Evolutionary conservation across 2,329 filamentous ascomycete genomes (phyloP).

Genomic region (Ophiostoma novo-ulmi): DNA sequence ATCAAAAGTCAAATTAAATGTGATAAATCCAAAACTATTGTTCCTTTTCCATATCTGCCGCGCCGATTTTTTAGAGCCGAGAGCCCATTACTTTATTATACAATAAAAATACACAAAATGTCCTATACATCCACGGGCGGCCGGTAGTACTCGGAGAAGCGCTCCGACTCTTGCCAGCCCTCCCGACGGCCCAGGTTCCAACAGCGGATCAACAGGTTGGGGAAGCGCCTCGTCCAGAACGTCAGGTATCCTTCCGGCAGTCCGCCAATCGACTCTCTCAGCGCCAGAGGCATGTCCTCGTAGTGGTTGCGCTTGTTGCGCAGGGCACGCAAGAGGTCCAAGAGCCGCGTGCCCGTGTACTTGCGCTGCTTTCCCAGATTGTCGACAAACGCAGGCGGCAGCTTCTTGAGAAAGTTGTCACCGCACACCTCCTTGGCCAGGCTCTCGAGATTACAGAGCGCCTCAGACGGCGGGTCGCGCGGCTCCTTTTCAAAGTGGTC

Average conservation of each 20-base stretch:
- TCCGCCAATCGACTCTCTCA: slow-evolving; percentile 65
- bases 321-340: slow-evolving; percentile 83
- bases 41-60: background rate
- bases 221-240: slow-evolving; percentile 80
- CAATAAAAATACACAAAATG: background rate
- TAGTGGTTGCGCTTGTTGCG: slow-evolving; percentile 98
- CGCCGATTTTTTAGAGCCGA: background rate
- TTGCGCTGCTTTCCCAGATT: slow-evolving; percentile 91
- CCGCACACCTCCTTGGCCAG: slow-evolving; percentile 48
- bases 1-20: background rate
- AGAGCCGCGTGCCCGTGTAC: slow-evolving; percentile 75
- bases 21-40: no score
- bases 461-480: slow-evolving; percentile 69
- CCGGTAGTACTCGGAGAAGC: slow-evolving; percentile 67
- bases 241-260: slow-evolving; percentile 74
- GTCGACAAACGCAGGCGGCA: slow-evolving; percentile 80
- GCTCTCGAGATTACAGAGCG: slow-evolving; percentile 56
- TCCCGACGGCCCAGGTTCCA: slow-evolving; percentile 68
- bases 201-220: slow-evolving; percentile 69
- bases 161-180: slow-evolving; percentile 56
- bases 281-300: slow-evolving; percentile 81
- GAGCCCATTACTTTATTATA: background rate
- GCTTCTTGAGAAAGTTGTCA: slow-evolving; percentile 69
- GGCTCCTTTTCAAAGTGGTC: slow-evolving; percentile 94
- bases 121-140: background rate